Evolutionary conservation across 225 moss, liverwort and hornwort species (phyloP).

Genomic region (Bryum argenteum): DNA sequence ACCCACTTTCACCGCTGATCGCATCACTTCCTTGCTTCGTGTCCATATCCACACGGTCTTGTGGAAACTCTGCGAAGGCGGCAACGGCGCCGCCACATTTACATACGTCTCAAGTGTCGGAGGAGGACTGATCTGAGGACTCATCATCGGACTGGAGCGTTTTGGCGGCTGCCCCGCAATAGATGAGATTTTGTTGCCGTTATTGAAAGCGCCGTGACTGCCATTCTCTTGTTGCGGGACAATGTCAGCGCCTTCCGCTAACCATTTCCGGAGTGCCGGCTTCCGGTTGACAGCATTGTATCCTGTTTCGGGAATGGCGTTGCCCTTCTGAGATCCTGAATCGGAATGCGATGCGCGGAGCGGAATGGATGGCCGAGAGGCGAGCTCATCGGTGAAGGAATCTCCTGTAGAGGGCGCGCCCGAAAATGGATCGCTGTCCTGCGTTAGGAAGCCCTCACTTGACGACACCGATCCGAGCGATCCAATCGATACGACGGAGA

Average conservation of each 20-base stretch:
- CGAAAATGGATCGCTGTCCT: slow-evolving; percentile 38
- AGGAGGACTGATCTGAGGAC: slow-evolving; percentile 28
- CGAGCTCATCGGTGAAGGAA: slow-evolving; percentile 1
- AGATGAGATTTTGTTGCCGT: slow-evolving; percentile 14
- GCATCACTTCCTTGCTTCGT: slow-evolving; percentile 87
- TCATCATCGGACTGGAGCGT: slow-evolving; percentile 12
- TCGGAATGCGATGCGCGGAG: neutral
- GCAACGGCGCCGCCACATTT: no score
- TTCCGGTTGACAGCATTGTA: slow-evolving; percentile 43
- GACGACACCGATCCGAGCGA: slow-evolving; percentile 5
- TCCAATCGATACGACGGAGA: no score
- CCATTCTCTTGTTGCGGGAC: neutral
- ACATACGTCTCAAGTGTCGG: slow-evolving; percentile 31
- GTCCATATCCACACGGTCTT: slow-evolving; percentile 96
- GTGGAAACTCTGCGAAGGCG: slow-evolving; percentile 36
- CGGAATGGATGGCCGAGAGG: neutral
- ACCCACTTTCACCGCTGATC: slow-evolving; percentile 72
- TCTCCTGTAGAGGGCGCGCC: slow-evolving; percentile 37
- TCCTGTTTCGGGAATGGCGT: slow-evolving; percentile 15
- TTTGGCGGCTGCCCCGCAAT: slow-evolving; percentile 17
- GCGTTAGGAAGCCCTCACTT: slow-evolving; percentile 47
- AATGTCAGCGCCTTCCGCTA: slow-evolving; percentile 24
- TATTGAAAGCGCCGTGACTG: slow-evolving; percentile 10
- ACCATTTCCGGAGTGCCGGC: slow-evolving; percentile 44
- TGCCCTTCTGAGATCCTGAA: neutral